These are phyloP conservation scores for Suhomyces pyralidae DNA, from an alignment of 805 yeast genomes.

Conservation along the genomic window DNA sequence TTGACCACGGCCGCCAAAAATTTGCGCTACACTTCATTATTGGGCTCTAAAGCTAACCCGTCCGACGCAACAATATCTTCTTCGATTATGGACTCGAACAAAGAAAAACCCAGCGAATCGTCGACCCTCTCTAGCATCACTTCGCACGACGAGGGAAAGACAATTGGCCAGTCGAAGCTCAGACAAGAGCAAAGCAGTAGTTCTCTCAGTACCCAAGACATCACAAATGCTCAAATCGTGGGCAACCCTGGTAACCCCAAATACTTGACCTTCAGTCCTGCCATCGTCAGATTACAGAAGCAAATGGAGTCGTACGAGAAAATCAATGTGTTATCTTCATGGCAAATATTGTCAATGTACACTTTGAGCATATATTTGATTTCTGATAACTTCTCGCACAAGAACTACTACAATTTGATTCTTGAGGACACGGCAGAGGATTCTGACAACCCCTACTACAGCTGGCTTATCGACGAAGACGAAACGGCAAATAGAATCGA, in stretches of 20 bases:
- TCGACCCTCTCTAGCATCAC: conserved; percentile 3
- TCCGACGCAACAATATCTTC: conserved; percentile 27
- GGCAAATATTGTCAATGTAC: conserved; percentile 43
- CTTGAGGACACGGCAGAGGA: conserved; percentile 17
- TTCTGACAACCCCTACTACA: conserved; percentile 13
- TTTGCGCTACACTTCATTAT: conserved; percentile 3
- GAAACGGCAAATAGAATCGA: conserved; percentile 28
- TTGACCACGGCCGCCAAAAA: conserved; percentile 8
- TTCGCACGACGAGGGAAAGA: conserved; percentile 1
- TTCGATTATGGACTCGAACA: conserved; percentile 32
- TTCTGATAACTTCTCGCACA: conserved; percentile 22
- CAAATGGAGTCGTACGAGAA: conserved; percentile 28
- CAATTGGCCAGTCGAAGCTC: conserved; percentile 1
- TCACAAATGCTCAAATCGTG: conserved; percentile 17
- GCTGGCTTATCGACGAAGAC: conserved; percentile 34
- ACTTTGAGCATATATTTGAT: conserved; percentile 28
- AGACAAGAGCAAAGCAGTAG: conserved; percentile 16
- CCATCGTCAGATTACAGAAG: conserved; percentile 38
- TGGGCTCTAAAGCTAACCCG: neutral
- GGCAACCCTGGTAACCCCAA: conserved; percentile 24
- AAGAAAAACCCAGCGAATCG: conserved; percentile 8
- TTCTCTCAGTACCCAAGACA: conserved; percentile 20
- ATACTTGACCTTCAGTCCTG: conserved; percentile 23
- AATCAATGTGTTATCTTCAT: conserved; percentile 36
- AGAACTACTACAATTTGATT: conserved; percentile 27